A percentile compares a stretch with the other conserved stretches of the same genome.
Conservation (phyloP, 1,139 yeast species). For the Zhuliangozyma blackwelliae region DNA sequence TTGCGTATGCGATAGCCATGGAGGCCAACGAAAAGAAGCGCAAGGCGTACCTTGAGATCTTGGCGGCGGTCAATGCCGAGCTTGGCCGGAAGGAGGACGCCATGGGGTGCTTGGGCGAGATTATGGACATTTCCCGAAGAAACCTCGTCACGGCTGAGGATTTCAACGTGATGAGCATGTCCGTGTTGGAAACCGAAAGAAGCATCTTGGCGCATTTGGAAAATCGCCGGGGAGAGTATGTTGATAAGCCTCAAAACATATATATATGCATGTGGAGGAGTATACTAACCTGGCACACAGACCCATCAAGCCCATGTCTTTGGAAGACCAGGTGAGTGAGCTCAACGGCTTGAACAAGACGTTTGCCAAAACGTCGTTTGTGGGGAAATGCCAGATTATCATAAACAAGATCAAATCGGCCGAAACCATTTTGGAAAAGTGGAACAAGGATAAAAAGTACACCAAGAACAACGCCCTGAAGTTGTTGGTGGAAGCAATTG, state of each 20-base stretch:
- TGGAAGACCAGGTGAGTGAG: conserved; percentile 9
- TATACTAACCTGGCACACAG: not conserved
- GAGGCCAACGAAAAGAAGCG: conserved; percentile 3
- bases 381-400: conserved; percentile 9
- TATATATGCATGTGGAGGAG: no score
- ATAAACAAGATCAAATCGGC: conserved; percentile 5
- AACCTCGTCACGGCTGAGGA: conserved; percentile 2
- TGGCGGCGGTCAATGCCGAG: conserved; percentile 6
- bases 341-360: conserved; percentile 4
- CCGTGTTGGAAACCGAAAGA: conserved; percentile 3
- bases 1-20: conserved; percentile 7
- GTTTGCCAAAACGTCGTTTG: conserved; percentile 7
- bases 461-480: conserved; percentile 6
- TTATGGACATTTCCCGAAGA: conserved; percentile 8
- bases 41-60: conserved; percentile 5
- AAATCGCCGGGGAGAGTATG: not conserved
- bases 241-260: not conserved
- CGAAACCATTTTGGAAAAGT: conserved; percentile 5
- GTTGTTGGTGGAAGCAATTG: conserved; percentile 8
- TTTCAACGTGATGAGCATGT: conserved; percentile 4
- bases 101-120: conserved; percentile 9
- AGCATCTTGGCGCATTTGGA: no score
- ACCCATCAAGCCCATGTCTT: conserved; percentile 5
- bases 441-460: conserved; percentile 6
- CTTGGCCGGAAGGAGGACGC: conserved; percentile 6